A percentile compares a stretch with the other conserved stretches of the same genome.
Conservation (phyloP, 345 rosid genomes). For the Populus davidiana region DNA sequence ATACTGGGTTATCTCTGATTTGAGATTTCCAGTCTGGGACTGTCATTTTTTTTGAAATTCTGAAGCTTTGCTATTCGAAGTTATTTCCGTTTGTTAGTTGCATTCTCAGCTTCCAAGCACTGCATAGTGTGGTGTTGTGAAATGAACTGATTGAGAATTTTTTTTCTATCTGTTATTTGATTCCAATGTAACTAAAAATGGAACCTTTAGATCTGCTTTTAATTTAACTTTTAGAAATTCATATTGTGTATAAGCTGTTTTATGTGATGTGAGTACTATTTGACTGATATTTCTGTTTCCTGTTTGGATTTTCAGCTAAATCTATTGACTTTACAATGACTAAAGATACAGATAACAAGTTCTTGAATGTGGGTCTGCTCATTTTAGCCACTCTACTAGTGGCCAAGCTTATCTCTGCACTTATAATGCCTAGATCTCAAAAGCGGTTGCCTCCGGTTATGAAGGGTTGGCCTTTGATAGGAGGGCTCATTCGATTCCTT, state of each 20-base stretch:
- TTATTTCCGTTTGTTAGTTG: neutral
- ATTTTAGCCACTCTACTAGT: conserved; percentile 62
- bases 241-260: neutral
- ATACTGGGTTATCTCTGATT: neutral
- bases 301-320: conserved; percentile 11
- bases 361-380: conserved; percentile 54
- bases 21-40: neutral
- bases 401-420: conserved; percentile 67
- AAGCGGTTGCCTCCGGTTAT: conserved; percentile 78
- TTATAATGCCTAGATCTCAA: conserved; percentile 53
- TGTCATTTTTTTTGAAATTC: neutral
- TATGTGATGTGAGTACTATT: neutral
- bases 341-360: conserved; percentile 54
- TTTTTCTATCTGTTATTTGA: neutral
- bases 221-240: neutral
- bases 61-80: neutral
- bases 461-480: conserved; percentile 59
- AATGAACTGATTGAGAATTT: no score
- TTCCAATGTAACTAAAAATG: neutral
- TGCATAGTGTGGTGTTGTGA: no score
- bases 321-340: conserved; percentile 3
- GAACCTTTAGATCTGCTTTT: neutral
- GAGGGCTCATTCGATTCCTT: conserved; percentile 68
- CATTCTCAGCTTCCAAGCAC: no score
- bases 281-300: neutral